Base-by-base conservation (phyloP, 1,139 yeast genomes). In the Taiozyma onychis region DNA sequence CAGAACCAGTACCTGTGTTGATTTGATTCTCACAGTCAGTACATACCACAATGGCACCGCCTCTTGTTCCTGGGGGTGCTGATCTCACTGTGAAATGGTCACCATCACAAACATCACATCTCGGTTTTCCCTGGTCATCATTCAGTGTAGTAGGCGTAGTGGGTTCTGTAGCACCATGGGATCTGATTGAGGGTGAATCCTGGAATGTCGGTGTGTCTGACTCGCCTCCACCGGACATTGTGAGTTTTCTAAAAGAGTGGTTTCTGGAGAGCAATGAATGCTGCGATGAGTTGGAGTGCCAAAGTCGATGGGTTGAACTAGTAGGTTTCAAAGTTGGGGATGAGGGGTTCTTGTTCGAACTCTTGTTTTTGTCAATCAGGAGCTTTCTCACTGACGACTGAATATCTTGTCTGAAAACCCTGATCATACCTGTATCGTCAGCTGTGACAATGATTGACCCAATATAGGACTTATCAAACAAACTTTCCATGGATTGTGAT, bases 381-480 rank as follows among this genome's bases (percentile, higher is more conserved):
- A 37, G 51, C 52, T 44, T 69, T 35, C 80, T 60, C 18, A 70
- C 65, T 14, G 59, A 58, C 44, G 76, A 69, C 0, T 95, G 87
- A 47, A 84, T 74, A 65, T 90, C 97, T 55, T 88, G 86, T 58
- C 97, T 74, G 64, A 85, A 88, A 0, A 90, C 87, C 50, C 93
- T 71, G 44, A 90, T 86, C 5, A 75, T 58, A 0, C 97, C 97
- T 39, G 72, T 68, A 54, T 80, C 81, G 64, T 89, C 97, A 0
- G 95, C 83, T 1, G 95, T 83, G 2, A 90, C 84, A 30, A 89
- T 79, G 41, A 71, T 69, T 0, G 64, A 59, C 2, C 73, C 73
- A 44, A 67, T 66, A 10, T 63, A 62, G 41, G 65, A 63, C 30
- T 46, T 50, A 21, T 54, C 57, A 16, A 56, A 52, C 18, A 60